Percentiles rank a stretch among this genome's conserved stretches.
phyloP scores from a whole-genome alignment of 495 filamentous ascomycete species.

The Talaromyces adpressus region DNA sequence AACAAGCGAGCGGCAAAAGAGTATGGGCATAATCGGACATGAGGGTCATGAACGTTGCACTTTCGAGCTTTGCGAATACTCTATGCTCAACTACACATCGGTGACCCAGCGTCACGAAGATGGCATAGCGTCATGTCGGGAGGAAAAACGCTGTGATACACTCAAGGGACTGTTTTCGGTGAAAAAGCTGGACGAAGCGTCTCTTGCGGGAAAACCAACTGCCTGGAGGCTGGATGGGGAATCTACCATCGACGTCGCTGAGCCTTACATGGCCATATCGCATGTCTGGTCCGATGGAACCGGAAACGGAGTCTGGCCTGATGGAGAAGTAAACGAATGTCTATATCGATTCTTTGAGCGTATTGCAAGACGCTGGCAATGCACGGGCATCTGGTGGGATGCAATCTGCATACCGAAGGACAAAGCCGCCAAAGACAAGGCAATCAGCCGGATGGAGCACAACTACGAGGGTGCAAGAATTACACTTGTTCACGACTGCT shows the following conservation, averaged over 20 bases:
- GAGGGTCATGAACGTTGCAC: constrained; percentile 12
- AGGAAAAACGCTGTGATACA: neutral
- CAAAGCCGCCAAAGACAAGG: constrained; percentile 12
- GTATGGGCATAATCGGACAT: neutral
- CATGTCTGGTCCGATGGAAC: constrained; percentile 26
- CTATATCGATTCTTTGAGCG: constrained; percentile 14
- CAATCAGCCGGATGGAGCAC: constrained; percentile 12
- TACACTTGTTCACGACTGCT: constrained; percentile 26
- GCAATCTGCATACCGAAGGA: constrained; percentile 17
- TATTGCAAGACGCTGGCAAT: constrained; percentile 14
- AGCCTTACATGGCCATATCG: constrained; percentile 22
- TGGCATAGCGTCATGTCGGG: neutral
- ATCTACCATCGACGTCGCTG: constrained; percentile 29
- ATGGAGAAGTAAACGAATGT: constrained; percentile 18
- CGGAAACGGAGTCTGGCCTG: constrained; percentile 12
- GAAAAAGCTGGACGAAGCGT: neutral
- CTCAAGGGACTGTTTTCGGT: neutral
- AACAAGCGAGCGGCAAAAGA: neutral
- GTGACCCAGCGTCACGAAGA: constrained; percentile 20
- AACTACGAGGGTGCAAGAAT: constrained; percentile 18
- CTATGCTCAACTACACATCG: constrained; percentile 6
- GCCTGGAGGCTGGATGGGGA: constrained; percentile 43
- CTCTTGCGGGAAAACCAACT: constrained; percentile 28
- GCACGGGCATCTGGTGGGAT: constrained; percentile 26
- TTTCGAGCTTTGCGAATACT: constrained; percentile 17